Conservation (phyloP, 495 filamentous ascomycete genomes). For the Filosporella fistucella region DNA sequence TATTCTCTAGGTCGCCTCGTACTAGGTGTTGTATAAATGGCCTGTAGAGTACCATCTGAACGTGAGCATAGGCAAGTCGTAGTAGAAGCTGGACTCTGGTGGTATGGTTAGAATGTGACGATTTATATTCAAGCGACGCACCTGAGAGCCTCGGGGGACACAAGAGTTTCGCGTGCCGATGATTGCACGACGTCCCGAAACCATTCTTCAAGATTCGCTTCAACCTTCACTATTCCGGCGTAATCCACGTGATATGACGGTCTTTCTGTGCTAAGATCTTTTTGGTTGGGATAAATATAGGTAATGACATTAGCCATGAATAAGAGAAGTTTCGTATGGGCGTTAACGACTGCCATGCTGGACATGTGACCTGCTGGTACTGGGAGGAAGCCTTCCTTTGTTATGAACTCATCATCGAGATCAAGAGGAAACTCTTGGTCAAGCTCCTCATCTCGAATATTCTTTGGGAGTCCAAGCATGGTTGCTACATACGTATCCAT, state of each 20-base stretch:
- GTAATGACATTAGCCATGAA: constrained; percentile 66
- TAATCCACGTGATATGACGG: background rate
- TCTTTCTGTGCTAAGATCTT: constrained; percentile 19
- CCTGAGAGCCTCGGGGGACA: background rate
- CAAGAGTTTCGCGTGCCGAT: background rate
- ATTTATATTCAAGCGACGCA: background rate
- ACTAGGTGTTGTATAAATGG: constrained; percentile 76
- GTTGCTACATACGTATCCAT: constrained; percentile 75
- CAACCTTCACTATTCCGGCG: background rate
- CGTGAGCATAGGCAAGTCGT: constrained; percentile 65
- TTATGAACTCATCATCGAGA: constrained; percentile 69
- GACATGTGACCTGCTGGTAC: constrained; percentile 59
- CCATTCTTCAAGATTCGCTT: constrained; percentile 59
- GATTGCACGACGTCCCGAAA: constrained; percentile 41
- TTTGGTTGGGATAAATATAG: constrained; percentile 67
- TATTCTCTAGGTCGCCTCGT: constrained; percentile 35
- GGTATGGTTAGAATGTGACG: background rate
- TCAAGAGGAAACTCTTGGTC: constrained; percentile 67
- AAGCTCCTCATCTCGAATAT: constrained; percentile 67
- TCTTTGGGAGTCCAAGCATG: constrained; percentile 62
- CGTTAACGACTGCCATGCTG: constrained; percentile 59
- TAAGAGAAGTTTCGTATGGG: constrained; percentile 56
- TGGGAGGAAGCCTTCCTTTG: constrained; percentile 49
- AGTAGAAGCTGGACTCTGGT: constrained; percentile 63
- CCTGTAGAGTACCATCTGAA: constrained; percentile 72